These are phyloP conservation scores for Mycena venus DNA, from an alignment of 768 basidiomycete genomes.

Conservation along the genomic window DNA sequence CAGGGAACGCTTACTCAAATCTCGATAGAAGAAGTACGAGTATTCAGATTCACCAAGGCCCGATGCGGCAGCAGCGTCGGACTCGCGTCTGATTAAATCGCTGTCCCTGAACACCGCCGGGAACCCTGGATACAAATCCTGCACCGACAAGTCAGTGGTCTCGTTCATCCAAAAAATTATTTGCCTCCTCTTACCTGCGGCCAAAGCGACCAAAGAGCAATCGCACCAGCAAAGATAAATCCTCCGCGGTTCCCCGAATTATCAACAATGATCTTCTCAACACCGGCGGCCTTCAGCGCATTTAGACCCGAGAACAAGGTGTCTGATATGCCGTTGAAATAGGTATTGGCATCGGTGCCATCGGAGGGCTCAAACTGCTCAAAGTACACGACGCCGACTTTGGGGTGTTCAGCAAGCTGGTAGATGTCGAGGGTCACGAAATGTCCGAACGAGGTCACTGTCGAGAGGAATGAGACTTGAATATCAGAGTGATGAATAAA, in stretches of 20 bases:
- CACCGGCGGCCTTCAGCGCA: slow-evolving; percentile 32
- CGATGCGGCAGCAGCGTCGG: slow-evolving; percentile 20
- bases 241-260: slow-evolving; percentile 33
- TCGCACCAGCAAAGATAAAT: slow-evolving; percentile 35
- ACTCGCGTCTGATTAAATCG: slow-evolving; percentile 31
- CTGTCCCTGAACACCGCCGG: slow-evolving; percentile 25
- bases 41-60: slow-evolving; percentile 21
- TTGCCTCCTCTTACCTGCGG: not conserved
- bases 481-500: not conserved
- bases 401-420: slow-evolving; percentile 32
- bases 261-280: slow-evolving; percentile 31
- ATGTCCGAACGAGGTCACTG: slow-evolving; percentile 33
- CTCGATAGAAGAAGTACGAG: slow-evolving; percentile 23
- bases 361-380: slow-evolving; percentile 33
- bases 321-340: slow-evolving; percentile 32
- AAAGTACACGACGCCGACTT: slow-evolving; percentile 36
- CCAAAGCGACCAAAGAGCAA: slow-evolving; percentile 18
- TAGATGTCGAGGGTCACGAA: slow-evolving; percentile 38
- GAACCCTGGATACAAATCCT: slow-evolving; percentile 34
- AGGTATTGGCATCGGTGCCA: slow-evolving; percentile 16
- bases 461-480: not conserved
- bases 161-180: not conserved
- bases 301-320: slow-evolving; percentile 30
- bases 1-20: slow-evolving; percentile 14
- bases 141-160: not conserved